A percentile compares a stretch with the other conserved stretches of the same genome.
Evolutionary conservation across 768 basidiomycete species (phyloP).

Genomic region (Rhodosporidiobolus sp.): DNA sequence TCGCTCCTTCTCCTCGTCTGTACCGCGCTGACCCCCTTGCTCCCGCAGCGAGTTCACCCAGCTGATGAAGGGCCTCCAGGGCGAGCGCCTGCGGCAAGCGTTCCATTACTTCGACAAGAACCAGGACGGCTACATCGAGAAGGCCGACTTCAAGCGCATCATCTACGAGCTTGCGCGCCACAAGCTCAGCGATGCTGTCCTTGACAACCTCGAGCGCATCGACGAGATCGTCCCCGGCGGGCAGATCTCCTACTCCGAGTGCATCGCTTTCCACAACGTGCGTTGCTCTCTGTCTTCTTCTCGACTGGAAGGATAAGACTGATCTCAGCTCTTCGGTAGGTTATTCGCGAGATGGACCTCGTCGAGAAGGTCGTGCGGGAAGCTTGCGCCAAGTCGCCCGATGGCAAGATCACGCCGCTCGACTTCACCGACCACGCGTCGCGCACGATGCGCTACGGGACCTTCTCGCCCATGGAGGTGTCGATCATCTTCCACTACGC

Average conservation of each 20-base stretch:
- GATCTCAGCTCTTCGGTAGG: conserved; percentile 13
- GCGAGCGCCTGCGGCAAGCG: conserved; percentile 92
- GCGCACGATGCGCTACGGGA: conserved; percentile 80
- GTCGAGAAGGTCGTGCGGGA: conserved; percentile 74
- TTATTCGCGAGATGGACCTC: conserved; percentile 85
- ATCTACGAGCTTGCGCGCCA: conserved; percentile 91
- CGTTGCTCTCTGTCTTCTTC: conserved; percentile 48
- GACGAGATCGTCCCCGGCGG: conserved; percentile 84
- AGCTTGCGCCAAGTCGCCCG: conserved; percentile 82
- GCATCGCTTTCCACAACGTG: conserved; percentile 95
- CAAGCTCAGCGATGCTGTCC: conserved; percentile 89
- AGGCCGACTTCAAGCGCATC: conserved; percentile 91
- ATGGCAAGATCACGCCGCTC: conserved; percentile 84
- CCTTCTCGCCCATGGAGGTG: conserved; percentile 98
- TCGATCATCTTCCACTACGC: conserved; percentile 98
- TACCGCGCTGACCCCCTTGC: neutral
- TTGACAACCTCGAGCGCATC: conserved; percentile 86
- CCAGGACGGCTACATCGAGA: conserved; percentile 87
- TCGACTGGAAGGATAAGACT: neutral
- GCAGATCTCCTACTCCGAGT: conserved; percentile 92
- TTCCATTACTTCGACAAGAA: conserved; percentile 85
- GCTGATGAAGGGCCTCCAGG: conserved; percentile 97
- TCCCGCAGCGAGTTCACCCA: conserved; percentile 91
- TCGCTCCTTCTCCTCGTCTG: neutral
- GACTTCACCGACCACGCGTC: conserved; percentile 91